Percentiles rank a stretch among this genome's conserved stretches.
These are phyloP conservation scores for Darksidea phi DNA, from an alignment of 495 filamentous ascomycete species.

Conservation along the genomic window DNA sequence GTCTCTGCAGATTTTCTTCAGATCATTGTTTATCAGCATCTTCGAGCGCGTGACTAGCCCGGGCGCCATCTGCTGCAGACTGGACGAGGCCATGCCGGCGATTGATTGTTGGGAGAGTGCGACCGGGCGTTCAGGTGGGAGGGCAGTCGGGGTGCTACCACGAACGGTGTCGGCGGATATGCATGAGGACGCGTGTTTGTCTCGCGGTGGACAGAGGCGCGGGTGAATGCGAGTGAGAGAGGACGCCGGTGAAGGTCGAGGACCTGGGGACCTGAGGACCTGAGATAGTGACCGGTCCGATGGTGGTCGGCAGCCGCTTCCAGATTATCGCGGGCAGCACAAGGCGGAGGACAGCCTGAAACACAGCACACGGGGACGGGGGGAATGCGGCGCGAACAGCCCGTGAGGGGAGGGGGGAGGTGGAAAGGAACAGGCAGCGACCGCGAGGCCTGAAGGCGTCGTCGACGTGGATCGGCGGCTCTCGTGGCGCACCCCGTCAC, in stretches of 20 bases:
- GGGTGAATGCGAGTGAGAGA: not conserved
- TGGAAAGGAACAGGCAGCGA: not conserved
- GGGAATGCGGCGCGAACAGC: not conserved
- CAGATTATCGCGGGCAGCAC: not conserved
- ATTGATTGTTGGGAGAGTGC: not conserved
- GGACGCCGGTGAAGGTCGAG: not conserved
- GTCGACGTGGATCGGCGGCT: not conserved
- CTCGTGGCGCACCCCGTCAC: not conserved
- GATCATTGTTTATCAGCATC: slow-evolving; percentile 64
- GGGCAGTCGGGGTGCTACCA: slow-evolving; percentile 1
- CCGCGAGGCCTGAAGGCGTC: not conserved
- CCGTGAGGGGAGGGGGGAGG: not conserved
- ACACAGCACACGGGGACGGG: not conserved
- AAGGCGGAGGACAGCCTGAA: too few species aligned
- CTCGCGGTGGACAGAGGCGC: not conserved
- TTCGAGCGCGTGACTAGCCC: slow-evolving; percentile 53
- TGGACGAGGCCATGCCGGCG: slow-evolving; percentile 49
- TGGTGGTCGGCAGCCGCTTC: slow-evolving; percentile 2
- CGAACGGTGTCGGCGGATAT: not conserved
- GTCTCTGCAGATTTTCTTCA: slow-evolving; percentile 69
- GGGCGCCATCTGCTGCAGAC: slow-evolving; percentile 37
- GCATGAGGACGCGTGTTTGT: not conserved
- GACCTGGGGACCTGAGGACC: not conserved
- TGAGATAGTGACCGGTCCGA: too few species aligned
- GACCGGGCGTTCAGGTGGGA: not conserved